Evolutionary conservation across 2,329 filamentous ascomycete genomes (phyloP), one percentile per base, ranked within the genome.

Genomic region (Aquanectria penicillioides): DNA sequence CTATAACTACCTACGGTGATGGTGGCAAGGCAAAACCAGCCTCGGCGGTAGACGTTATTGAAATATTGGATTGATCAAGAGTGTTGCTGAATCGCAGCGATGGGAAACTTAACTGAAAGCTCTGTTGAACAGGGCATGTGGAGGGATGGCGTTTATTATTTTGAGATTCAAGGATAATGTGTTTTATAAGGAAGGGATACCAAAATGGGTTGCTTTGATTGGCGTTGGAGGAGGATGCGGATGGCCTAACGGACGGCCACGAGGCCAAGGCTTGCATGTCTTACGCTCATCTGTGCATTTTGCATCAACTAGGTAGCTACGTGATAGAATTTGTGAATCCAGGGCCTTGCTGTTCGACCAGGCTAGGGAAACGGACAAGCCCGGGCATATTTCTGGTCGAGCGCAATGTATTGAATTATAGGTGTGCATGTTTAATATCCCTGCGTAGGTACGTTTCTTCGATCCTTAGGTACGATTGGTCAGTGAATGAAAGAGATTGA

Each of bases 1-100:
- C 17, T 2, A 37, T 26, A 12, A 36, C 40, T 29, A 34, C 20
- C 18, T 52, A 51, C 13, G 43, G 55, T 4, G 46, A 49, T 49
- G 43, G n/a, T 29, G 52, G 51, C 13, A 51, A 28, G 12, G n/a
- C 57, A 33, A 61, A 60, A 36, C 44, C 68, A 34, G 31, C 47
- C n/a, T 26, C 43, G 11, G 29, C 61, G 53, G 37, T 57, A 26
- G 43, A 46, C 6, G 51, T 73, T 10, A 72, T 73, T 43, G 71
- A 72, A 54, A 72, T 73, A 44, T 47, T 69, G 51, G 70, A 73
- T 26, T n/a, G 69, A 72, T 29, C 28, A 40, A 15, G 17, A 12
- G 25, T 5, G 28, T 15, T 36, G 12, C 17, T 10, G 26, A 38
- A 23, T 9, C 8, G 23, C 28, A 8, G 31, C n/a, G 22, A 29